Percentiles rank a stretch among this genome's conserved stretches.
Evolutionary conservation across 495 filamentous ascomycete species (phyloP).

Genomic region (Neurospora sp.): DNA sequence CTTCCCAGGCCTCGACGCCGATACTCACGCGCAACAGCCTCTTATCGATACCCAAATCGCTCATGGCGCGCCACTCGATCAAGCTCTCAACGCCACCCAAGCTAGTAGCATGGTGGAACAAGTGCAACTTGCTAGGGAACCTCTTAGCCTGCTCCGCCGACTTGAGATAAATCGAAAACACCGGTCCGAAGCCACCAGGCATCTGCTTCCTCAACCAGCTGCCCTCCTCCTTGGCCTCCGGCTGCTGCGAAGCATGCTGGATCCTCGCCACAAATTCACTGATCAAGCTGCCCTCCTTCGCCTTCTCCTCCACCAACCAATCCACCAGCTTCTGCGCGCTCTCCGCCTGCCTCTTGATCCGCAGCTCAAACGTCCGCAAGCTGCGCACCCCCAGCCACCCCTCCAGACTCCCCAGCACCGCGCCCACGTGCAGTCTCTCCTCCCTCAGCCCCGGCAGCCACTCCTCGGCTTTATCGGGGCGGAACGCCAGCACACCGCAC

Average conservation of each 20-base stretch:
- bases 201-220: conserved; percentile 80
- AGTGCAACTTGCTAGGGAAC: conserved; percentile 64
- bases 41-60: conserved; percentile 61
- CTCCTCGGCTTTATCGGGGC: conserved; percentile 23
- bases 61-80: conserved; percentile 86
- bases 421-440: conserved; percentile 68
- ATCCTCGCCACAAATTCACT: conserved; percentile 47
- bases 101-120: conserved; percentile 93
- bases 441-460: conserved; percentile 46
- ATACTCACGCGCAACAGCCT: conserved; percentile 72
- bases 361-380: conserved; percentile 74
- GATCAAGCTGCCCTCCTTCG: conserved; percentile 29
- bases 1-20: conserved; percentile 80
- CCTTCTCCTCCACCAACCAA: conserved; percentile 50
- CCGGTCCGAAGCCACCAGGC: conserved; percentile 82
- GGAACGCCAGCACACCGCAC: conserved; percentile 67
- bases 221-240: conserved; percentile 42
- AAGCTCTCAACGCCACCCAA: conserved; percentile 89
- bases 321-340: conserved; percentile 57
- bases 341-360: conserved; percentile 62
- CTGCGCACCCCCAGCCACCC: conserved; percentile 85
- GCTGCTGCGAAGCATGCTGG: conserved; percentile 68
- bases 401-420: conserved; percentile 83
- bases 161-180: conserved; percentile 66
- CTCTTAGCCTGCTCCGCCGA: conserved; percentile 47